These are phyloP conservation scores for Heteromeles arbutifolia DNA, from an alignment of 306 rosid species.

Conservation along the genomic window DNA sequence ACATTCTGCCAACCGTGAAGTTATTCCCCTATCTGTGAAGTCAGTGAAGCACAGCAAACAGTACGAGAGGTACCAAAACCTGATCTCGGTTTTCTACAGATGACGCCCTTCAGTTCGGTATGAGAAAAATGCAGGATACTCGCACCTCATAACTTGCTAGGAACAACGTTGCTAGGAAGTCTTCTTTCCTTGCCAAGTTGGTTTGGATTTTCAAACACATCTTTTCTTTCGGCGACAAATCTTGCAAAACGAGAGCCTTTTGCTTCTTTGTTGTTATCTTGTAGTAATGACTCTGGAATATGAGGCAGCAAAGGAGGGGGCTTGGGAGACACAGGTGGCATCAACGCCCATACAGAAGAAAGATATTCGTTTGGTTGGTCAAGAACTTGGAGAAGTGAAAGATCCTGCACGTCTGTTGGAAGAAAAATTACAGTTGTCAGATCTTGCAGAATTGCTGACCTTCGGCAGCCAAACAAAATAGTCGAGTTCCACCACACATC, in stretches of 20 bases:
- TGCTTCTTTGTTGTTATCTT: constrained; percentile 32
- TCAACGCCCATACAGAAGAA: constrained; percentile 79
- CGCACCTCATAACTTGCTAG: constrained; percentile 61
- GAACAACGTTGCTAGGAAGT: constrained; percentile 29
- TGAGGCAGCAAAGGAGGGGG: constrained; percentile 40
- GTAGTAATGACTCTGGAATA: constrained; percentile 31
- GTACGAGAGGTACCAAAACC: background rate
- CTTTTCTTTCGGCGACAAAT: constrained; percentile 68
- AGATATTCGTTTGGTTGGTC: constrained; percentile 61
- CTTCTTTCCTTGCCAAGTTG: constrained; percentile 31
- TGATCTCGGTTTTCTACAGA: background rate
- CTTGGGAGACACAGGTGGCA: constrained; percentile 62
- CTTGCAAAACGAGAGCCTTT: constrained; percentile 79
- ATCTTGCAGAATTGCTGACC: background rate
- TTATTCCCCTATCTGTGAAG: background rate
- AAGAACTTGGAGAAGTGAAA: constrained; percentile 48
- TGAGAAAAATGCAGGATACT: constrained; percentile 5
- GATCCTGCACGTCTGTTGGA: constrained; percentile 55
- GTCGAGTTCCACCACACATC: background rate
- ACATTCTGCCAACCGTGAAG: background rate
- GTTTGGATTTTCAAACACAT: constrained; percentile 33
- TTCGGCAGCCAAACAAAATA: background rate
- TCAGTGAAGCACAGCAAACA: background rate
- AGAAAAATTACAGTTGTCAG: constrained; percentile 14
- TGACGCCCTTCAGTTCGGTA: constrained; percentile 1